phyloP scores from a whole-genome alignment of 176 grass and related monocot species.

The Otatea glauca region DNA sequence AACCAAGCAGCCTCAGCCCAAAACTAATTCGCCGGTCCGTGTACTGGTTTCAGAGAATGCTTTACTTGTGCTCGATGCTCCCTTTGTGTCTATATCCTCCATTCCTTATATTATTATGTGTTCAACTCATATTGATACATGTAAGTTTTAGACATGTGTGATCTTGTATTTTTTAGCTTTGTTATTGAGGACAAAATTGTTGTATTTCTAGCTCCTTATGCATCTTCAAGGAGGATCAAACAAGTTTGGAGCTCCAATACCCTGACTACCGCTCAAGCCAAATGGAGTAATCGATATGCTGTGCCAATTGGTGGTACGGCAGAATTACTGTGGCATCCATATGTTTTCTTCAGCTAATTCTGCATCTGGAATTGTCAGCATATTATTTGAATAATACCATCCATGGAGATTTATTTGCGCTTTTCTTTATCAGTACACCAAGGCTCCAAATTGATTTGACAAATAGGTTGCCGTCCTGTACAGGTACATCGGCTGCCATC shows the following conservation, averaged over 20 bases:
- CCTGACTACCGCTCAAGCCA: not conserved
- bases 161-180: conserved; percentile 21
- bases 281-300: not conserved
- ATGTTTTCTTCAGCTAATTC: not conserved
- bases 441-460: not conserved
- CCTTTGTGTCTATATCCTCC: conserved; percentile 37
- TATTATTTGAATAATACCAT: not conserved
- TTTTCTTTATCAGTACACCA: not conserved
- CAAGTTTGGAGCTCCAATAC: not conserved
- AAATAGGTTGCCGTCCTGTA: not conserved
- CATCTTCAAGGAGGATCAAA: not conserved
- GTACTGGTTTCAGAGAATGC: not conserved
- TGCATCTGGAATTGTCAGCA: not conserved
- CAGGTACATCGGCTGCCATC: no score
- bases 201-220: conserved; percentile 32
- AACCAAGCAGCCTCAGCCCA: conserved; percentile 64
- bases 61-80: conserved; percentile 19
- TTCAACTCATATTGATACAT: conserved; percentile 16
- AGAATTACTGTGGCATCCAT: not conserved
- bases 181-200: conserved; percentile 21
- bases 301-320: not conserved
- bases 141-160: conserved; percentile 33
- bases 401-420: not conserved
- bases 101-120: conserved; percentile 21
- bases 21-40: conserved; percentile 38